These are phyloP conservation scores for Plasmopara halstedii DNA, from an alignment of 352 stramenopile genomes.

Conservation along the genomic window DNA sequence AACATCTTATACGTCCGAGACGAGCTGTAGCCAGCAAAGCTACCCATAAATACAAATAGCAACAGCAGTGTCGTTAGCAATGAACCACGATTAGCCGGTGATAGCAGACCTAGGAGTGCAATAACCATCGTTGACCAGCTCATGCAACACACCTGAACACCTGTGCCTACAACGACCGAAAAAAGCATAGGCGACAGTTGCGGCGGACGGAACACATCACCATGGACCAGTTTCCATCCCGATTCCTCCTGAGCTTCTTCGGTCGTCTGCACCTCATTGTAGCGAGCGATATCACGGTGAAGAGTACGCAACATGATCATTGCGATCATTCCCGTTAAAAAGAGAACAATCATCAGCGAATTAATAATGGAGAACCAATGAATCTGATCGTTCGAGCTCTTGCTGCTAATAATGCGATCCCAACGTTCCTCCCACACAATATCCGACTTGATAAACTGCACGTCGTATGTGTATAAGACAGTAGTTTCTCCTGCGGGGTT, in stretches of 20 bases:
- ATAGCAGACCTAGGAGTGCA: conserved; percentile 92
- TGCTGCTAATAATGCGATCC: conserved; percentile 98
- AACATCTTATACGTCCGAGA: conserved; percentile 98
- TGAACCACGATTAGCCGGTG: conserved; percentile 94
- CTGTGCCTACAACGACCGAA: conserved; percentile 92
- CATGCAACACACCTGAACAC: conserved; percentile 94
- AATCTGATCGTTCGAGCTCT: conserved; percentile 96
- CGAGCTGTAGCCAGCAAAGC: conserved; percentile 94
- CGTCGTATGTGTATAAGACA: conserved; percentile 99
- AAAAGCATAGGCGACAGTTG: conserved; percentile 91
- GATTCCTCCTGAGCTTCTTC: conserved; percentile 94
- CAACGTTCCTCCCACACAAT: conserved; percentile 96
- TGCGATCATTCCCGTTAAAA: conserved; percentile 98
- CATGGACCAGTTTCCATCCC: conserved; percentile 96
- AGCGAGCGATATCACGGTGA: conserved; percentile 95
- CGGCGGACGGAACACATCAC: conserved; percentile 98
- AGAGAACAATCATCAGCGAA: conserved; percentile 99
- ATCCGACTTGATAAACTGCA: conserved; percentile 92
- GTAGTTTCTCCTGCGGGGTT: conserved; percentile 57
- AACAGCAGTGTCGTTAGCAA: conserved; percentile 95
- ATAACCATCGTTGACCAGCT: conserved; percentile 94
- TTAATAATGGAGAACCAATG: conserved; percentile 99
- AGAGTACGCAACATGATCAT: conserved; percentile 99
- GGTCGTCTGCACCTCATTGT: conserved; percentile 93
- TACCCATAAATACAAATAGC: conserved; percentile 98